Conservation (phyloP, 768 basidiomycete species). For the Chalciporus piperatus region DNA sequence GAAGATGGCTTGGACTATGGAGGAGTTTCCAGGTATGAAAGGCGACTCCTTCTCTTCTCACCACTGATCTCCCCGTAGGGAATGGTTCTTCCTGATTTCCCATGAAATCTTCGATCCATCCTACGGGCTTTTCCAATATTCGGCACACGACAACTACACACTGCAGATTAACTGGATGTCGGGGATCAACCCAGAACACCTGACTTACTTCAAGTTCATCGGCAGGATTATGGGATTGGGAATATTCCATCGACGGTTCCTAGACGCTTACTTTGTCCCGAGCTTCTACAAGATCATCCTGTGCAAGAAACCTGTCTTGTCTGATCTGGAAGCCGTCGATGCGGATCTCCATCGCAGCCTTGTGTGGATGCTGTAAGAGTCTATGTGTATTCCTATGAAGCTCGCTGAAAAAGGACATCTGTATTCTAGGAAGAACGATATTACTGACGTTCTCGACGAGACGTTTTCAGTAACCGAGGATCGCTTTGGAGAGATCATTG, state of each 20-base stretch:
- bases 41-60: not conserved
- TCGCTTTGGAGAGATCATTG: conserved; percentile 69
- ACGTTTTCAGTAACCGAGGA: conserved; percentile 71
- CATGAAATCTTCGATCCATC: conserved; percentile 82
- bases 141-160: conserved; percentile 76
- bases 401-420: conserved; percentile 1
- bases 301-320: conserved; percentile 53
- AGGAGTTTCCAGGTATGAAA: conserved; percentile 63
- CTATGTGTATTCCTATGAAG: not conserved
- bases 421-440: conserved; percentile 62
- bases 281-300: conserved; percentile 82
- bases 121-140: conserved; percentile 81
- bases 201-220: conserved; percentile 81
- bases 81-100: conserved; percentile 85
- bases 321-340: conserved; percentile 69
- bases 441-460: conserved; percentile 71
- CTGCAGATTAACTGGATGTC: conserved; percentile 78
- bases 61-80: conserved; percentile 40
- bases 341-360: conserved; percentile 67
- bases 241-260: conserved; percentile 74
- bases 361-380: conserved; percentile 69
- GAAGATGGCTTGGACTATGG: conserved; percentile 82
- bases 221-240: conserved; percentile 72
- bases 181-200: conserved; percentile 71
- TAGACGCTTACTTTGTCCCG: conserved; percentile 77